phyloP scores from a whole-genome alignment of 495 filamentous ascomycete species.

The Lentithecium fluviatile region DNA sequence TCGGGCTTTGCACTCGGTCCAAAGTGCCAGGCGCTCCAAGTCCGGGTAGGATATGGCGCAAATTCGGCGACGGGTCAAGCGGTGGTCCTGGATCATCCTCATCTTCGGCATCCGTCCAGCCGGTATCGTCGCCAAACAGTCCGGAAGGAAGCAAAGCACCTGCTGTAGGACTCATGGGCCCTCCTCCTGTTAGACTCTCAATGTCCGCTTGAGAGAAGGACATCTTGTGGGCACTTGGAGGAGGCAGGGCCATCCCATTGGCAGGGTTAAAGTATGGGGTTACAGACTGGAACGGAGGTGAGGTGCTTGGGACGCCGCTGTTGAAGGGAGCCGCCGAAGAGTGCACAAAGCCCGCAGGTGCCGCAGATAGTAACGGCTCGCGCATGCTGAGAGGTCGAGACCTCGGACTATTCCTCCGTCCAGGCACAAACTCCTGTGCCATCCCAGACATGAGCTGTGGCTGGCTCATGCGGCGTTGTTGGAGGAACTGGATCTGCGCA shows the following conservation, averaged over 20 bases:
- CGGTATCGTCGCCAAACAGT: slow-evolving; percentile 42
- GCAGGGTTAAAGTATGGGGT: slow-evolving; percentile 43
- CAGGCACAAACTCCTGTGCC: slow-evolving; percentile 11
- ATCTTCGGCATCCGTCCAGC: slow-evolving; percentile 26
- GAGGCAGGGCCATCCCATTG: slow-evolving; percentile 41
- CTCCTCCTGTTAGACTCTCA: slow-evolving; percentile 42
- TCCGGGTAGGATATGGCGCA: slow-evolving; percentile 29
- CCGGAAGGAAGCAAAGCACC: slow-evolving; percentile 44
- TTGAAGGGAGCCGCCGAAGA: slow-evolving; percentile 28
- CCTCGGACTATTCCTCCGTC: slow-evolving; percentile 28
- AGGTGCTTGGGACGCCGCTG: slow-evolving; percentile 34
- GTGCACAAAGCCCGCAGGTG: slow-evolving; percentile 27
- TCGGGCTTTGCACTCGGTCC: slow-evolving; percentile 35
- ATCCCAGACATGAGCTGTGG: slow-evolving; percentile 27
- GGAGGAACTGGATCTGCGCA: slow-evolving; percentile 18
- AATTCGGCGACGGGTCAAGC: slow-evolving; percentile 20
- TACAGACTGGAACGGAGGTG: slow-evolving; percentile 27
- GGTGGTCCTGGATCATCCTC: slow-evolving; percentile 25
- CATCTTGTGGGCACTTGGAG: neutral
- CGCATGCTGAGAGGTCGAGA: slow-evolving; percentile 34
- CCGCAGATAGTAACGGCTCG: slow-evolving; percentile 26
- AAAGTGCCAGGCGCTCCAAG: slow-evolving; percentile 36
- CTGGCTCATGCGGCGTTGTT: slow-evolving; percentile 34
- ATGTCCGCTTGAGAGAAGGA: slow-evolving; percentile 41
- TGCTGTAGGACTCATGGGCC: slow-evolving; percentile 43